A percentile compares a stretch with the other conserved stretches of the same genome.
These are phyloP conservation scores for Pythium aristosporum DNA, from an alignment of 352 stramenopile species.

Conservation along the genomic window DNA sequence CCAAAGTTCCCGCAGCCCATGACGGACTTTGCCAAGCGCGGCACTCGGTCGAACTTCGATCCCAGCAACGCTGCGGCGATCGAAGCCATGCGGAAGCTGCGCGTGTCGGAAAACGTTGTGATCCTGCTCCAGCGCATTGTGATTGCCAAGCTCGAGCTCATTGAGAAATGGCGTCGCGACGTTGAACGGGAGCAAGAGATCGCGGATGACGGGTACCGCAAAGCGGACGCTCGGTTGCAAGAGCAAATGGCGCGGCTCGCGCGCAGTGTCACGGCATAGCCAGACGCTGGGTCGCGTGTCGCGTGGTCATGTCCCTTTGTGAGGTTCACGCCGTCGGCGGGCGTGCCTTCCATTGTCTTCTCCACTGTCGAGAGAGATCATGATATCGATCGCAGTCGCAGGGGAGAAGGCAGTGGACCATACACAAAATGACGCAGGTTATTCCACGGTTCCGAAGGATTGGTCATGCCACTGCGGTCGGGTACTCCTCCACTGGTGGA, in stretches of 20 bases:
- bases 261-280: slow-evolving; percentile 51
- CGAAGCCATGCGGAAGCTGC: slow-evolving; percentile 78
- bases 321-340: too few species aligned
- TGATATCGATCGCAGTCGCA: too few species aligned
- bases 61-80: slow-evolving; percentile 46
- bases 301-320: slow-evolving; percentile 2
- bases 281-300: not conserved
- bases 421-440: too few species aligned
- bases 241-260: slow-evolving; percentile 65
- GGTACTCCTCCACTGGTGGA: not conserved
- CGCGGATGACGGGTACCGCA: slow-evolving; percentile 54
- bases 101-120: slow-evolving; percentile 74
- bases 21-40: slow-evolving; percentile 45
- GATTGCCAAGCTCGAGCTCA: slow-evolving; percentile 79
- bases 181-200: slow-evolving; percentile 60
- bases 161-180: slow-evolving; percentile 74
- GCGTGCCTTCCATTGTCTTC: too few species aligned
- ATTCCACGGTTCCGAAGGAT: too few species aligned
- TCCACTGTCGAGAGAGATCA: too few species aligned
- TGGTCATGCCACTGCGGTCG: too few species aligned
- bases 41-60: slow-evolving; percentile 34
- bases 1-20: slow-evolving; percentile 53
- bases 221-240: slow-evolving; percentile 64
- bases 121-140: slow-evolving; percentile 82
- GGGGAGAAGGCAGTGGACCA: too few species aligned